These are phyloP conservation scores for Didymella lethalis DNA, from an alignment of 2,329 filamentous ascomycete genomes.

Conservation along the genomic window DNA sequence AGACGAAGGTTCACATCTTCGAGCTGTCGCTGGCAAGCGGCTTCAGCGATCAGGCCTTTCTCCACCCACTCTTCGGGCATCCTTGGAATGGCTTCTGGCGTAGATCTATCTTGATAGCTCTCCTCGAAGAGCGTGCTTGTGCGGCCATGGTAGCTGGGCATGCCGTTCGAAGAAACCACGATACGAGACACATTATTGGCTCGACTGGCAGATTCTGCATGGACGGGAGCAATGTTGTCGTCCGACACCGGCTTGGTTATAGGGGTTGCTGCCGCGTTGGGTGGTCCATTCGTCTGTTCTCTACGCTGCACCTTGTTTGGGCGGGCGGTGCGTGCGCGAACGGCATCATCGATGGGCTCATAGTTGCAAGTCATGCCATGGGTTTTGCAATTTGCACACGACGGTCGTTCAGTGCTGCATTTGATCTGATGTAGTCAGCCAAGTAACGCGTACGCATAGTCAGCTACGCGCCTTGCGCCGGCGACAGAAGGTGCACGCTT, in stretches of 20 bases:
- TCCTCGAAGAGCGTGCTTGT: constrained; percentile 61
- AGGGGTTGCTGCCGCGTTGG: not conserved
- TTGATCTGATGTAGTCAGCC: constrained; percentile 53
- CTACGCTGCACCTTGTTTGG: constrained; percentile 29
- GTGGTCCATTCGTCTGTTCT: constrained; percentile 9
- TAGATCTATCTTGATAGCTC: constrained; percentile 30
- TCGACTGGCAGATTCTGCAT: constrained; percentile 12
- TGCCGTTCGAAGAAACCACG: constrained; percentile 51
- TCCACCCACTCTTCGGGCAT: constrained; percentile 54
- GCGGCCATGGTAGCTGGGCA: constrained; percentile 59
- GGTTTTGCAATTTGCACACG: constrained; percentile 57
- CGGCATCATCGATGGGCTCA: constrained; percentile 44
- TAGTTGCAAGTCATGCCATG: constrained; percentile 58
- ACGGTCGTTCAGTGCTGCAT: constrained; percentile 57
- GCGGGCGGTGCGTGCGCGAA: constrained; percentile 24
- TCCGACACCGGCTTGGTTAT: constrained; percentile 10
- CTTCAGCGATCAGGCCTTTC: constrained; percentile 58
- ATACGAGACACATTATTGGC: constrained; percentile 49
- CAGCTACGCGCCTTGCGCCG: constrained; percentile 47
- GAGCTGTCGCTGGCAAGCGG: constrained; percentile 59
- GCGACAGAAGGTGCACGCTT: constrained; percentile 52
- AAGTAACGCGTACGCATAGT: not conserved
- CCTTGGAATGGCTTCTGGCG: constrained; percentile 27
- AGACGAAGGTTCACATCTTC: constrained; percentile 58
- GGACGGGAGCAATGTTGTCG: constrained; percentile 8